These are phyloP conservation scores for Tricholoma sp. DNA, from an alignment of 768 basidiomycete genomes.

Conservation along the genomic window DNA sequence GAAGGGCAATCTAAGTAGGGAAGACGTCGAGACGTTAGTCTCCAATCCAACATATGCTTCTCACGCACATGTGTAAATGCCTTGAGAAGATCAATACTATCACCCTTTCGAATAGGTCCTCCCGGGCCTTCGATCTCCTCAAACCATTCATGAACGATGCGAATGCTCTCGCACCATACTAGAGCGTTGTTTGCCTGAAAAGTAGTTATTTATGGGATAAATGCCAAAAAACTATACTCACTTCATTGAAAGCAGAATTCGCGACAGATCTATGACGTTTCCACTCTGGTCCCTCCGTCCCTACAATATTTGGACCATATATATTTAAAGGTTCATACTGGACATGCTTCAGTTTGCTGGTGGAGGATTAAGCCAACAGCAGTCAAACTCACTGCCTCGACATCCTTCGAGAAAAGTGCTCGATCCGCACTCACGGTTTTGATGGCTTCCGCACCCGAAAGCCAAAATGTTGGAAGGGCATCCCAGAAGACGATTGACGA, in stretches of 20 bases:
- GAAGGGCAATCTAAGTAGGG: no score
- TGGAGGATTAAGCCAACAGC: neutral
- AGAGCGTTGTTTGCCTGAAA: conserved; percentile 43
- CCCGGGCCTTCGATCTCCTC: conserved; percentile 24
- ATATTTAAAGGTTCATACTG: conserved; percentile 39
- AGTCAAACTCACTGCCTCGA: conserved; percentile 21
- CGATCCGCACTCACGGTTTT: conserved; percentile 29
- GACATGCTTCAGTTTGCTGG: neutral
- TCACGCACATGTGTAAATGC: conserved; percentile 20
- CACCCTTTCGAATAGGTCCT: neutral
- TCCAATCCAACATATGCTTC: neutral
- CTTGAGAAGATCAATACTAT: conserved; percentile 17
- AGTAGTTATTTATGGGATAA: neutral
- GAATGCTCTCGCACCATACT: conserved; percentile 43
- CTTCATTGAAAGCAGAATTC: conserved; percentile 49
- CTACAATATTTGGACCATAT: conserved; percentile 42
- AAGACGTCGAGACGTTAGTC: neutral
- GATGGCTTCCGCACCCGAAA: conserved; percentile 39
- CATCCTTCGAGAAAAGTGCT: conserved; percentile 35
- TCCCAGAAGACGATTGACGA: conserved; percentile 29
- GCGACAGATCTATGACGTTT: conserved; percentile 39
- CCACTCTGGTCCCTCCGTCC: conserved; percentile 41
- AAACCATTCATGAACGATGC: conserved; percentile 38
- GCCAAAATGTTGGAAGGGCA: conserved; percentile 31
- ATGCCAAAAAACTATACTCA: conserved; percentile 4